Conservation (phyloP, 2,329 filamentous ascomycete genomes). For the Sporothrix euskadiensis region DNA sequence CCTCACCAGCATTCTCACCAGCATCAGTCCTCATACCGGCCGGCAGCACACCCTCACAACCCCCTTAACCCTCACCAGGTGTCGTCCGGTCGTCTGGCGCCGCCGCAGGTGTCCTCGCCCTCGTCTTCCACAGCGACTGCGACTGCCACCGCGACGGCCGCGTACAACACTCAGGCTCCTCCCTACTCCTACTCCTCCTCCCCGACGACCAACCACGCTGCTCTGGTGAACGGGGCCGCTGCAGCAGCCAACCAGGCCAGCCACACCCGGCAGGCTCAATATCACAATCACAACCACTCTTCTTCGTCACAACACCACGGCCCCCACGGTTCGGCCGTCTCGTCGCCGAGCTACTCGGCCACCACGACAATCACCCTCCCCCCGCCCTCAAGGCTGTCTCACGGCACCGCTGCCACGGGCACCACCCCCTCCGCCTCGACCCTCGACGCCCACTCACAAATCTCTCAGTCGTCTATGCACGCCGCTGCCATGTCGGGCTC, state of each 20-base stretch:
- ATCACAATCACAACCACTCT: conserved; percentile 24
- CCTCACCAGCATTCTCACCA: conserved; percentile 46
- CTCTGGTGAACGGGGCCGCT: conserved; percentile 27
- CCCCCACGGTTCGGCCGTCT: conserved; percentile 25
- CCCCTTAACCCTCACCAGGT: not conserved
- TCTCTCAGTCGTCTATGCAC: conserved; percentile 7
- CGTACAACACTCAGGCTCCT: conserved; percentile 33
- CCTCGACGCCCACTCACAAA: conserved; percentile 36
- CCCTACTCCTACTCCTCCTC: conserved; percentile 31
- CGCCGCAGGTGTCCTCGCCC: conserved; percentile 37
- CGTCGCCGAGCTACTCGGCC: conserved; percentile 38
- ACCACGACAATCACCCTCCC: conserved; percentile 21
- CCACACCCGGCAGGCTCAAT: conserved; percentile 23
- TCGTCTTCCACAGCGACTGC: conserved; percentile 19
- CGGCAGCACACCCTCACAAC: not conserved
- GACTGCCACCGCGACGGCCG: conserved; percentile 27
- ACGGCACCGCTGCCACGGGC: conserved; percentile 19
- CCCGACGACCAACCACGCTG: conserved; percentile 28
- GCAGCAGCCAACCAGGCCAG: conserved; percentile 22
- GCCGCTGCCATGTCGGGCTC: conserved; percentile 43
- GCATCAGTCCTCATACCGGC: not conserved
- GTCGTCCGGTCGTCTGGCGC: conserved; percentile 40
- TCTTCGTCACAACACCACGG: conserved; percentile 5
- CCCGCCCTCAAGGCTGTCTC: conserved; percentile 26
- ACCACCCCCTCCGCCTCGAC: conserved; percentile 6